These are phyloP conservation scores for Daldinia decipiens DNA, from an alignment of 495 filamentous ascomycete genomes.

Conservation along the genomic window DNA sequence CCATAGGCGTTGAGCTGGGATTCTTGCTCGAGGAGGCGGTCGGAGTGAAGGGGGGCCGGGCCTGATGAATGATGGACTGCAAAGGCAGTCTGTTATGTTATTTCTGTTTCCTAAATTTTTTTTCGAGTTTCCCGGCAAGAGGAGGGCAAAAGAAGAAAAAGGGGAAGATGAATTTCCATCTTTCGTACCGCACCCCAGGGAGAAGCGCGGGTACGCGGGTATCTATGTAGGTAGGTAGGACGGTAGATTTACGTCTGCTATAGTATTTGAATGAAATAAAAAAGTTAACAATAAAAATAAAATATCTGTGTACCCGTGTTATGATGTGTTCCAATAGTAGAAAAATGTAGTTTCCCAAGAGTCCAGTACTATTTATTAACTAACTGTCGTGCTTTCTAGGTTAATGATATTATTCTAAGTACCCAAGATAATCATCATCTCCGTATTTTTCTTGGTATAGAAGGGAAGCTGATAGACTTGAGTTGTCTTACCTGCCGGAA, in stretches of 20 bases:
- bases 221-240: constrained; percentile 1
- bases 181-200: not conserved
- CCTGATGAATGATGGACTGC: constrained; percentile 6
- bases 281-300: not conserved
- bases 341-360: not conserved
- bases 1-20: constrained; percentile 20
- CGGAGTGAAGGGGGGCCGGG: not conserved
- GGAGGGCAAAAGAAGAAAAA: not conserved
- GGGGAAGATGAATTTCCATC: not conserved
- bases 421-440: not conserved
- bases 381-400: not conserved
- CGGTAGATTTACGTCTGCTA: constrained; percentile 7
- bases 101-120: not conserved
- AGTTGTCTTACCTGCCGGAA: not conserved
- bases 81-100: not conserved
- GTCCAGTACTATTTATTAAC: not conserved
- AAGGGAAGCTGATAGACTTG: not conserved
- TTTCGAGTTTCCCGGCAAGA: not conserved
- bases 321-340: too few species aligned
- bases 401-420: not conserved
- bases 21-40: constrained; percentile 6
- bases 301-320: not conserved
- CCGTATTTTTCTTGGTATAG: not conserved
- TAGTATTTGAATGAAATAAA: constrained; percentile 4
- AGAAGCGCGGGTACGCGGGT: not conserved